Conservation (phyloP, 2,329 filamentous ascomycete genomes). For the Diaporthe ampelina region DNA sequence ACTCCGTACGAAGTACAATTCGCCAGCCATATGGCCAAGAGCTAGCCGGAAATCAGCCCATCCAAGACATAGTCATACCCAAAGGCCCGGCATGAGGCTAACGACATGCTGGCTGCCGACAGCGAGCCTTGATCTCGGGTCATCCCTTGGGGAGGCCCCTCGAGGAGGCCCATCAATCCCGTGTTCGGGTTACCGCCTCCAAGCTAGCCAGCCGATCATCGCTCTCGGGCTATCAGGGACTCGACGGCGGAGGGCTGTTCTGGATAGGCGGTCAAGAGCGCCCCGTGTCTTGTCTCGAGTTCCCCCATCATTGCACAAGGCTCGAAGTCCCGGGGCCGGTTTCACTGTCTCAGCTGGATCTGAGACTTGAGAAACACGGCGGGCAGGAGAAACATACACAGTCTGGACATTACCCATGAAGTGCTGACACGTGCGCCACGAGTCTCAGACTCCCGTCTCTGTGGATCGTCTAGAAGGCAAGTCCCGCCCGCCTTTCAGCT, state of each 20-base stretch:
- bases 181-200: constrained; percentile 32
- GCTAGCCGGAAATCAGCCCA: not conserved
- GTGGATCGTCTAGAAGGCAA: constrained; percentile 27
- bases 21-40: not conserved
- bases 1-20: not conserved
- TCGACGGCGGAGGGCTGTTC: not conserved
- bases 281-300: constrained; percentile 29
- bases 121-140: constrained; percentile 22
- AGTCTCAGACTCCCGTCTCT: constrained; percentile 32
- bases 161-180: not conserved
- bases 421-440: constrained; percentile 35
- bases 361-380: constrained; percentile 32
- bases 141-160: not conserved
- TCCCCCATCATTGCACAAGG: constrained; percentile 22
- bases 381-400: constrained; percentile 9
- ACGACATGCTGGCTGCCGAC: constrained; percentile 10
- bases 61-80: constrained; percentile 15
- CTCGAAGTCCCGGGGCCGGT: not conserved
- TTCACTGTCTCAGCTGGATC: constrained; percentile 37
- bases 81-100: constrained; percentile 12
- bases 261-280: constrained; percentile 36
- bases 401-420: constrained; percentile 20
- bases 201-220: constrained; percentile 25
- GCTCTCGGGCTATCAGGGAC: constrained; percentile 1
- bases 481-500: constrained; percentile 18